Base-by-base conservation (phyloP, 2,329 filamentous ascomycete genomes). In the Colletotrichum lupini region DNA sequence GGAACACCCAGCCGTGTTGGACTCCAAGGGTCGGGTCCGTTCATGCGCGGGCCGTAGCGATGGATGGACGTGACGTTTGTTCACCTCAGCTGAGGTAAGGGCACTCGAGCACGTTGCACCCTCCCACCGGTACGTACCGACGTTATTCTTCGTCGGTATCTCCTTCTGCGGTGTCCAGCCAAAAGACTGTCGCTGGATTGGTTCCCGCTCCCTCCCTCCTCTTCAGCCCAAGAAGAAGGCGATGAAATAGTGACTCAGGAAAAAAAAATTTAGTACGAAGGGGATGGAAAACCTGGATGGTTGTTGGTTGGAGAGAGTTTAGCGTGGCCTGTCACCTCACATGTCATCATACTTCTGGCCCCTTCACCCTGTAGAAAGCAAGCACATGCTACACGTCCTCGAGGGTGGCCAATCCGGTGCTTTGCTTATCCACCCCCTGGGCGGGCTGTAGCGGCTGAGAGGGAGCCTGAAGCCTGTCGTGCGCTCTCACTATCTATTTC, bases 271-370 rank as follows among this genome's bases (percentile, higher is more conserved):
- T 35, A 60, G 24, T 4, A 35, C 5, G 12, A 26, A 35, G 32
- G 35, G 16, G 53, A 42, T 8, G 19, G 28, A 37, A 57, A 57
- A 65, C 24, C 42, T 37, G 46, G 19, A 53, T 46, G 56, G 69
- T 49, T 58, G 67, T 71, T 71, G 59, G 60, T 58, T 71, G 55
- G 24, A 37, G 30, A 56, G 16, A 42, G 61, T 65, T 37, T 59
- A 69, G 71, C 56, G 67, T 71, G 67, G 67, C 35, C 67, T 66
- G 67, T 73, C 67, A 73, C 71, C 71, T 73, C 71, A 73, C 67
- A 73, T 73, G 71, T 71, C 71, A 73, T 73, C 71, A 73, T 71
- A 37, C 61, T 56, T 56, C 56, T 37, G 61, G n/a, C 12, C 42
- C 35, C n/a, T 60, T 56, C 67, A 60, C 70, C 52, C 28, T 62